Evolutionary conservation across 2,329 filamentous ascomycete species (phyloP), one percentile per base, ranked within the genome.

Genomic region (Clonostachys byssicola): DNA sequence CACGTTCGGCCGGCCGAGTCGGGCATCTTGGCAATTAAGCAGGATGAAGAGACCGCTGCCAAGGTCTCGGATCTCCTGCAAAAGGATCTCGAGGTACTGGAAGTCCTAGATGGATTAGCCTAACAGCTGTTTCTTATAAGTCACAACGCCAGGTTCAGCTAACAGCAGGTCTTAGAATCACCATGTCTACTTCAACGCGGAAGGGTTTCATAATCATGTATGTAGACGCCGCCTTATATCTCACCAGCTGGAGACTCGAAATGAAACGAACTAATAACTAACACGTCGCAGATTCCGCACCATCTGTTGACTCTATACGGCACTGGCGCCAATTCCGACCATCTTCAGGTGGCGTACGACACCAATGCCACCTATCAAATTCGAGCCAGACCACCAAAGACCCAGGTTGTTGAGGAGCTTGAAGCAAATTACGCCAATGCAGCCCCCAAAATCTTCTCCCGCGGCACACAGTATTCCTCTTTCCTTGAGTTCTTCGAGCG

Each of bases 191-290:
- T 95, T 91, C 74, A 95, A 94, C 51, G 50, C 76, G 0, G 59
- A 65, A 2, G 86, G 86, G 1, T 95, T 87, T 52, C 92, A 96
- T 59, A 89, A 96, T 62, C 91, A 96, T 58, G 89, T 77, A 68
- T 57, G 62, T 49, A 30, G 9, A 10, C 23, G 8, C 10, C 10
- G 23, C 8, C 16, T 6, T 7, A 7, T 38, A 6, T 40, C 12
- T 36, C 17, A n/a, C 13, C 6, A 13, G 3, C 14, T 9, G 8
- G 23, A 30, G 23, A 10, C 4, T 10, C 9, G 8, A 30, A 30
- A 30, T 30, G 23, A 30, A 30, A n/a, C 6, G 34, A 42, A 34
- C 42, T 3, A 45, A 10, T 57, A 45, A 58, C 46, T 43, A 20
- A 42, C n/a, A 2, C 23, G 12, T 16, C 9, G 5, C 38, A 80